Evolutionary conservation across 225 moss, liverwort and hornwort genomes (phyloP), one percentile per base, ranked within the genome.

Genomic region (Pseudisothecium myosuroides): DNA sequence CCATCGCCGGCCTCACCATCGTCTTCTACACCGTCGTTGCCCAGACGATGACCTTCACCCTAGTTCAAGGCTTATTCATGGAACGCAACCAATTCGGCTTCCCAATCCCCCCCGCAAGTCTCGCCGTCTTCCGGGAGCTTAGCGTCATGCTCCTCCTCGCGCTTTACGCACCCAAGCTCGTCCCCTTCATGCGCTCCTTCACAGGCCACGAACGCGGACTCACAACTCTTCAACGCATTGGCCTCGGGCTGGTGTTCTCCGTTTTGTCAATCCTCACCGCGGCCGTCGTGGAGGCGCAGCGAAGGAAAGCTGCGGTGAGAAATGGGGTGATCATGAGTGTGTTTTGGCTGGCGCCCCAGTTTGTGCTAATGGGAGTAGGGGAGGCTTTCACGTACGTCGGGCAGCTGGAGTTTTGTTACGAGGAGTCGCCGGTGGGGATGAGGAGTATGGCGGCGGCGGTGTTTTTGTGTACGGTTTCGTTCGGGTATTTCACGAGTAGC

Each of bases 281-380:
- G 7, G 94, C 92, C 16, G 17, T 91, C 23, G 88, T 95, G 18
- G 96, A 96, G 54, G 41, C 52, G 15, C 85, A 86, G 29, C 93
- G 95, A 1, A 84, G 93, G 12, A 79, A 34, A 14, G 36, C 89
- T 4, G 90, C 91, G 2, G 66, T 75, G 41, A 10, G 12, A 7
- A n/a, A n/a, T 31, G 60, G 61, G 18, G 47, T 79, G 15, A 88
- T 88, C 6, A 91, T 94, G 88, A 92, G 92, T 17, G 93, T 92
- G 34, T 93, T 94, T 83, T 96, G 95, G 96, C 91, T 96, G 14
- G 85, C 88, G 23, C 96, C 96, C 2, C 96, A 96, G 62, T 94
- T 94, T 45, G n/a, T 89, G 27, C 36, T 96, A 22, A 66, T 95
- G 23, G 95, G 95, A 4, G 83, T 83, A 2, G 94, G 93, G 17